Base-by-base conservation (phyloP, 2,329 filamentous ascomycete genomes). In the Cytospora paraplurivora region DNA sequence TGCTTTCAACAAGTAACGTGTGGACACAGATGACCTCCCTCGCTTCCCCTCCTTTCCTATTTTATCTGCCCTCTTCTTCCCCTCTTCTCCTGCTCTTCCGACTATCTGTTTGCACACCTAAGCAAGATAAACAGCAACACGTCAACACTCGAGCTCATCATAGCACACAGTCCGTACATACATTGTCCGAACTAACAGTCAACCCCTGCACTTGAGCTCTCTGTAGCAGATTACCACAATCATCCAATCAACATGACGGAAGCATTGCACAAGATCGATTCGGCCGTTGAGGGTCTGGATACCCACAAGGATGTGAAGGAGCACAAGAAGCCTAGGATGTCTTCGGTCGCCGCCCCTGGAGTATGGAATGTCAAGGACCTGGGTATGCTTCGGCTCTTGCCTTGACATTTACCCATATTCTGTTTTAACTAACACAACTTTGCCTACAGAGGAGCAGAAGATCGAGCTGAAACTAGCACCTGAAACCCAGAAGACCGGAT, bases 401-500 rank as follows among this genome's bases (percentile, higher is more conserved):
- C 62, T 51, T 35, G 56, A 38, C 12, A 5, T 21, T 37, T 13
- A 15, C 32, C 1, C 11, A 17, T 57, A 59, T 58, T 41, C 60
- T 62, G 10, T 10, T 33, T 17, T 33, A 53, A 35, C 59, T 65
- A 21, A 65, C 19, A 33, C 19, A 8, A 57, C 37, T 59, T n/a
- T 19, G 13, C 17, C 12, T 57, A 68, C 75, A 96, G 92, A 93
- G 78, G 87, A 87, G 73, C 86, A 92, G 72, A 84, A 84, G 62
- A 88, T 86, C 69, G 85, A 90, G 67, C 82, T 96, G 63, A 74
- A 88, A 72, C 88, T 96, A 71, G 88, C 91, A 44, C 82, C 86
- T 65, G 92, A 96, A 79, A 96, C 92, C 62, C 92, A 96, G 77
- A 89, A 88, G 79, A 89, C 93, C 64, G 92, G 91, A 77, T 96